Conservation (phyloP, 345 rosid species). For the Pistacia integerrima region DNA sequence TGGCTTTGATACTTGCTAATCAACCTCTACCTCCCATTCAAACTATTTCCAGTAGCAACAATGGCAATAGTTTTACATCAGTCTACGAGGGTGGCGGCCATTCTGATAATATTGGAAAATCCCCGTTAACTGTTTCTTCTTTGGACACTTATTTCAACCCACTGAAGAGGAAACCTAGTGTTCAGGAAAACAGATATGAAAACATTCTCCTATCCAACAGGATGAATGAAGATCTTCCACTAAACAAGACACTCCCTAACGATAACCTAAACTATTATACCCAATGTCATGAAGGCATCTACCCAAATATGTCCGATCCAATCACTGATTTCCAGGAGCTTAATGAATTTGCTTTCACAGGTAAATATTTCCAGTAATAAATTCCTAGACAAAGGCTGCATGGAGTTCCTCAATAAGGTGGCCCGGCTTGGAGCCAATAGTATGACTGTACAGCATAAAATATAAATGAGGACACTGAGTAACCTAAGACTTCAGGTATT, state of each 20-base stretch:
- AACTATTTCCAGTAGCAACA: slow-evolving; percentile 26
- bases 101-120: slow-evolving; percentile 16
- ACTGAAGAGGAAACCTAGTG: slow-evolving; percentile 30
- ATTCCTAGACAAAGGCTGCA: background rate
- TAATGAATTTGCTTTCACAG: slow-evolving; percentile 25
- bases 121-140: slow-evolving; percentile 30
- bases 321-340: slow-evolving; percentile 28
- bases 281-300: slow-evolving; percentile 28
- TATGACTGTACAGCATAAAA: slow-evolving; percentile 15
- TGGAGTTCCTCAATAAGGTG: background rate
- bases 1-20: slow-evolving; percentile 40
- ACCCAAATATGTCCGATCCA: slow-evolving; percentile 25
- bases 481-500: background rate
- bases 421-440: background rate
- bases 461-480: background rate
- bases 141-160: slow-evolving; percentile 22
- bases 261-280: slow-evolving; percentile 15
- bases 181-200: slow-evolving; percentile 18
- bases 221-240: slow-evolving; percentile 21
- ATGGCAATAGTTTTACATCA: slow-evolving; percentile 9
- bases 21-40: slow-evolving; percentile 34
- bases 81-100: slow-evolving; percentile 4
- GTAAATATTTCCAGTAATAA: slow-evolving; percentile 22
- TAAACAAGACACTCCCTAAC: slow-evolving; percentile 7
- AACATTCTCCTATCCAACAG: slow-evolving; percentile 19